Conservation (phyloP, 164 flowering plant genomes). For the Berberis thunbergii region DNA sequence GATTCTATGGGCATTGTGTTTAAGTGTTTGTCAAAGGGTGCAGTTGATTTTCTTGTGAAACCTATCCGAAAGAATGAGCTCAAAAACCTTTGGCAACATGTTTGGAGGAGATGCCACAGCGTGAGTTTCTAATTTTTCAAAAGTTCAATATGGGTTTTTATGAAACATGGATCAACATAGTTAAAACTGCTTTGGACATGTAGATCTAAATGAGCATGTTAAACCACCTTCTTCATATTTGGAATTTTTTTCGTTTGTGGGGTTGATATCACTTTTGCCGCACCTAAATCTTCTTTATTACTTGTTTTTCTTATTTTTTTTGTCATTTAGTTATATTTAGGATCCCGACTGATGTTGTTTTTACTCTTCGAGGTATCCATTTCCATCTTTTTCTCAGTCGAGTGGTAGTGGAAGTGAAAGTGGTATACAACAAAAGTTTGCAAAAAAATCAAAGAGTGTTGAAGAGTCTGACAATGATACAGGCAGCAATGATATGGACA, state of each 20-base stretch:
- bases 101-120: slow-evolving; percentile 60
- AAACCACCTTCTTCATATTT: neutral
- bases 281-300: neutral
- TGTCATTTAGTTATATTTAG: neutral
- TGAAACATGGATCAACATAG: neutral
- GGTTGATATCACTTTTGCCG: neutral
- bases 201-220: neutral
- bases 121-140: slow-evolving; percentile 25
- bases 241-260: neutral
- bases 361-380: neutral
- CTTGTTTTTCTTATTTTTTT: neutral
- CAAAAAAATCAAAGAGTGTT: slow-evolving; percentile 21
- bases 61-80: slow-evolving; percentile 72
- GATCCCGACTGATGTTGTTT: too few relatives aligned
- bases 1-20: slow-evolving; percentile 66
- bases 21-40: slow-evolving; percentile 61
- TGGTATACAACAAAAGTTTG: slow-evolving; percentile 30
- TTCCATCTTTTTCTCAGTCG: slow-evolving; percentile 29
- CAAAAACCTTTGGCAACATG: slow-evolving; percentile 71
- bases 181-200: neutral
- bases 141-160: neutral
- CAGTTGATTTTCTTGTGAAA: slow-evolving; percentile 60
- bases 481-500: slow-evolving; percentile 31
- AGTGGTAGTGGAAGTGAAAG: slow-evolving; percentile 79
- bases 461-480: slow-evolving; percentile 33